These are phyloP conservation scores for Selaginella tamariscina DNA, from an alignment of 75 land plant species.

Conservation along the genomic window DNA sequence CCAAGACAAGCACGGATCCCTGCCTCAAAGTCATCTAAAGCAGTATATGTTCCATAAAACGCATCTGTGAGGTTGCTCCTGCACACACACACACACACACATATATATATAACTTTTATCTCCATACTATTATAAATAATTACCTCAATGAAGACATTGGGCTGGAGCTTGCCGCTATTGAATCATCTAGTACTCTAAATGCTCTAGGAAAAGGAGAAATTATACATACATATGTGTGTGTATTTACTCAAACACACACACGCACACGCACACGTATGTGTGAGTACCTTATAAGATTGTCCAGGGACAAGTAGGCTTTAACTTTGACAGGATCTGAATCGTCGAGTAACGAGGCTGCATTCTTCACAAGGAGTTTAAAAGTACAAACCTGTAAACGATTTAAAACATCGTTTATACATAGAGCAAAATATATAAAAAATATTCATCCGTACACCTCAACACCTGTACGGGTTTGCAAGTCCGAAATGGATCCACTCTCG, in stretches of 20 bases:
- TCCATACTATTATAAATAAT: not conserved
- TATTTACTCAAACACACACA: not conserved
- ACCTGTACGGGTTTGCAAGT: conserved; percentile 66
- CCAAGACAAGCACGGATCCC: not conserved
- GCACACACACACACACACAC: not conserved
- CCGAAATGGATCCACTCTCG: conserved; percentile 56
- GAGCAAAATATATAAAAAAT: not conserved
- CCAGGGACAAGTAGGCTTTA: conserved; percentile 49
- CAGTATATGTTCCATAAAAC: not conserved
- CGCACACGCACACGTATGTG: no score
- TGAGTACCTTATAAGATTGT: conserved; percentile 67
- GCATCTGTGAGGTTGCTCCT: not conserved
- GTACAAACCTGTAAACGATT: conserved; percentile 80
- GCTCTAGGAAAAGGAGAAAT: not conserved
- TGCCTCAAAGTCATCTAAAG: not conserved
- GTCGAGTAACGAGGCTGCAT: conserved; percentile 80
- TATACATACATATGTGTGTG: not conserved
- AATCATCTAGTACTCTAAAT: not conserved
- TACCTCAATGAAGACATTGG: not conserved
- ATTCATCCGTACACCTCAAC: conserved; percentile 54
- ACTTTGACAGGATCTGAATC: conserved; percentile 61
- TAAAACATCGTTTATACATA: no score
- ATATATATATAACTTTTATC: not conserved
- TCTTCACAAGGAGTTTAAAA: conserved; percentile 65
- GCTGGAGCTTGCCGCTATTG: not conserved